These are phyloP conservation scores for Stenogyne calaminthoides DNA, from an alignment of 305 asterid species.

Conservation along the genomic window DNA sequence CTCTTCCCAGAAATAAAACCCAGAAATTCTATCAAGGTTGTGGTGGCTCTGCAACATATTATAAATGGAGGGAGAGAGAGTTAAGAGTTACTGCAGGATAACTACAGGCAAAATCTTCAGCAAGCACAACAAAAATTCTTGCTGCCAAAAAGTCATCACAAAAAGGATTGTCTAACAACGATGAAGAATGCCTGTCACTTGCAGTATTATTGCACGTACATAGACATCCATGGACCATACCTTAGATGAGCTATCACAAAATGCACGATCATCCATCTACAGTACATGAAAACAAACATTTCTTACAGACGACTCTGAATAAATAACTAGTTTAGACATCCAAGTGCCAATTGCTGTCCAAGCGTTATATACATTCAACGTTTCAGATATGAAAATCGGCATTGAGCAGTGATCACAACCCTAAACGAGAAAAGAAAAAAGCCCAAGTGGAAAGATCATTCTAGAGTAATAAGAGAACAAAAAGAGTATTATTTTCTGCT, in stretches of 20 bases:
- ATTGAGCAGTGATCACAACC: conserved; percentile 57
- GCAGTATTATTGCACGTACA: conserved; percentile 33
- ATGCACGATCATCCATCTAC: conserved; percentile 66
- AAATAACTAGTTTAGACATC: conserved; percentile 22
- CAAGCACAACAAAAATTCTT: background rate
- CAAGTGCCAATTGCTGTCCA: conserved; percentile 1
- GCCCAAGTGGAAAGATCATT: conserved; percentile 33
- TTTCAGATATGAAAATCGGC: conserved; percentile 44
- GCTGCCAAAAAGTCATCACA: conserved; percentile 18
- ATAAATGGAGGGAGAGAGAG: background rate
- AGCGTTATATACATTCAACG: conserved; percentile 12
- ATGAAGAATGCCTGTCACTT: background rate
- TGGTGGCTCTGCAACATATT: no score
- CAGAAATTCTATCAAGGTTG: no score
- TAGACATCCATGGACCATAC: conserved; percentile 51
- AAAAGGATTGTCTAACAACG: conserved; percentile 3
- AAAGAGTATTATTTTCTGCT: background rate
- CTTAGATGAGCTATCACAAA: conserved; percentile 42
- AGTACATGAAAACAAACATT: conserved; percentile 30
- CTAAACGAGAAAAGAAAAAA: conserved; percentile 40
- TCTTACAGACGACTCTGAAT: conserved; percentile 30
- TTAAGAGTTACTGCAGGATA: background rate
- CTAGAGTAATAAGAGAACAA: background rate
- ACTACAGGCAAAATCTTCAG: background rate
- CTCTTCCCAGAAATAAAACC: no score